Evolutionary conservation across 116 monocot genomes (phyloP).

Genomic region (Papilionanthe hybrid): DNA sequence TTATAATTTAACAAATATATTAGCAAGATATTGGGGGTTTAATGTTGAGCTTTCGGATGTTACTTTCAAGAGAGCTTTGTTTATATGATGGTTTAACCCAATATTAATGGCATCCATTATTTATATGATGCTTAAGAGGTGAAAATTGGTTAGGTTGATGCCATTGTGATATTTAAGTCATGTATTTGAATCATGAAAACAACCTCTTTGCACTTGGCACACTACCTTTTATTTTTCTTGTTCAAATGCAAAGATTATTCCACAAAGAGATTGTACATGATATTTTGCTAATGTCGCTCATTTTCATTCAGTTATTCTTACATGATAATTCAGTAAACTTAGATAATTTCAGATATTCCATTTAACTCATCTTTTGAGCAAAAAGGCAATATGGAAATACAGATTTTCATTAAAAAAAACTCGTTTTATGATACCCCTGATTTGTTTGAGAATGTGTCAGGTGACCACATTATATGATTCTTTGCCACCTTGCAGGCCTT

Average conservation of each 20-base stretch:
- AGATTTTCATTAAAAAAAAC: not conserved
- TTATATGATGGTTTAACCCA: not conserved
- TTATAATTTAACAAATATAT: not conserved
- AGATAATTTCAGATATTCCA: not conserved
- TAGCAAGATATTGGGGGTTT: not conserved
- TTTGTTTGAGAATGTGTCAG: not conserved
- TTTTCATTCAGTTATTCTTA: not conserved
- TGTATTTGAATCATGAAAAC: not conserved
- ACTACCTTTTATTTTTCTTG: not conserved
- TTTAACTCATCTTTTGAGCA: not conserved
- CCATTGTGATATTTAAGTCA: not conserved
- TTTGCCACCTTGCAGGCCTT: constrained; percentile 19
- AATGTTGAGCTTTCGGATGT: not conserved
- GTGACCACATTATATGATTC: not conserved
- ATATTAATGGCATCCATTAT: not conserved
- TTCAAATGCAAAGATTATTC: not conserved
- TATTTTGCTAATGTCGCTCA: not conserved
- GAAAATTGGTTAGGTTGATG: not conserved
- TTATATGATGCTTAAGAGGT: not conserved
- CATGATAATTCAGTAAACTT: not conserved
- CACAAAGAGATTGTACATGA: not conserved
- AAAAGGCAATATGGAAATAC: not conserved
- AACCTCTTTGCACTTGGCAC: not conserved
- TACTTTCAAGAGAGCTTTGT: not conserved
- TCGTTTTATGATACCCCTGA: not conserved